Evolutionary conservation across 805 yeast genomes (phyloP).

Genomic region (Lachancea lanzarotensis): DNA sequence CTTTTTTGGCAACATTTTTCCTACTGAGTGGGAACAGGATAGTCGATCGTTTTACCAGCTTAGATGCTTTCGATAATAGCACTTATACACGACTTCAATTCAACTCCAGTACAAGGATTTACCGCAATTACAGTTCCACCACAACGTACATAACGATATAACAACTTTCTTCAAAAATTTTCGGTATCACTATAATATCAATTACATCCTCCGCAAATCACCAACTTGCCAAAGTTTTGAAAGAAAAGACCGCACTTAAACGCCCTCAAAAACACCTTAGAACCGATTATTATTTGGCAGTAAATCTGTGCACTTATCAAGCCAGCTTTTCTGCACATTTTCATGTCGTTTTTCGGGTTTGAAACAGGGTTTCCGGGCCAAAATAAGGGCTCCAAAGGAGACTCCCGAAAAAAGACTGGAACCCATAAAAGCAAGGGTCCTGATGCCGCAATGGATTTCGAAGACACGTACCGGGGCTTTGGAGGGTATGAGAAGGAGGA

Average conservation of each 20-base stretch:
- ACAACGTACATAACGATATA: neutral
- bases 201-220: neutral
- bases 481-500: conserved; percentile 67
- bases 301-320: neutral
- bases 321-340: neutral
- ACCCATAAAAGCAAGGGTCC: conserved; percentile 5
- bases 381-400: conserved; percentile 5
- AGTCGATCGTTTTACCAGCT: too few relatives aligned
- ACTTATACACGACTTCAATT: too few relatives aligned
- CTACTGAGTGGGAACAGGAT: too few relatives aligned
- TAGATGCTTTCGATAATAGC: too few relatives aligned
- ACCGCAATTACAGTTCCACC: neutral
- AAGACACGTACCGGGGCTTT: conserved; percentile 75
- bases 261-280: neutral
- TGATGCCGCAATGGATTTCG: conserved; percentile 54
- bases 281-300: neutral
- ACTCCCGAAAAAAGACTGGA: neutral
- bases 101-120: too few relatives aligned
- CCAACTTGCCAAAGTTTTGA: too few relatives aligned
- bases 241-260: too few relatives aligned
- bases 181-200: neutral
- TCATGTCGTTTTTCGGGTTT: conserved; percentile 34
- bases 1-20: neutral
- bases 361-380: conserved; percentile 19
- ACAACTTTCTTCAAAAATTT: neutral